A percentile compares a stretch with the other conserved stretches of the same genome.
Evolutionary conservation across 768 basidiomycete genomes (phyloP).

Genomic region (Gelatoporia subvermispora): DNA sequence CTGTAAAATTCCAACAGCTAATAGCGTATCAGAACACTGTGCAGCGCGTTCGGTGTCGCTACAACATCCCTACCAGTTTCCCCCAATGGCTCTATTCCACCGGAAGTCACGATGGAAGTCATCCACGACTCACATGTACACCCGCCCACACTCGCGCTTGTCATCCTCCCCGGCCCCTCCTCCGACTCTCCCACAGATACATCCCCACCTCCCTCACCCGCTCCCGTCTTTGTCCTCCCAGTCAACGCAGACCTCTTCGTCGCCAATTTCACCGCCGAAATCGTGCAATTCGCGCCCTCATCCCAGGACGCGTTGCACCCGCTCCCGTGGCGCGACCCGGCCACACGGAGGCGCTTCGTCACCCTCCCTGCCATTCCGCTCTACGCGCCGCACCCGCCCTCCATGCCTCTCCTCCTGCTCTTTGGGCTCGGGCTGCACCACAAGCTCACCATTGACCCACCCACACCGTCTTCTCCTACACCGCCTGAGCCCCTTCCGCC

Average conservation of each 20-base stretch:
- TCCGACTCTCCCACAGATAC: slow-evolving; percentile 6
- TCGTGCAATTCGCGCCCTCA: slow-evolving; percentile 23
- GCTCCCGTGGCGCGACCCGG: slow-evolving; percentile 28
- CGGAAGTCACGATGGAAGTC: slow-evolving; percentile 45
- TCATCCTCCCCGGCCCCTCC: slow-evolving; percentile 29
- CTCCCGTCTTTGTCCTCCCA: slow-evolving; percentile 44
- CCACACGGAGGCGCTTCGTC: slow-evolving; percentile 28
- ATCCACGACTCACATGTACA: slow-evolving; percentile 35
- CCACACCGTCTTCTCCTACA: slow-evolving; percentile 20
- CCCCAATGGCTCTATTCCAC: slow-evolving; percentile 29
- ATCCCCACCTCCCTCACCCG: not conserved
- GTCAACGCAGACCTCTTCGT: slow-evolving; percentile 46
- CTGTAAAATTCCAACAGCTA: not conserved
- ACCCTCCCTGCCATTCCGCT: slow-evolving; percentile 49
- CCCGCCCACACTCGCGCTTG: slow-evolving; percentile 55
- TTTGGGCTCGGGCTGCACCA: slow-evolving; percentile 51
- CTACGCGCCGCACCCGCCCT: slow-evolving; percentile 47
- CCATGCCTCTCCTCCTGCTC: slow-evolving; percentile 53
- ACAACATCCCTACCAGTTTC: slow-evolving; percentile 14
- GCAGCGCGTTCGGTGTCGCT: slow-evolving; percentile 30
- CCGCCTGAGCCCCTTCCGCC: not conserved
- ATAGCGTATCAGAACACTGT: slow-evolving; percentile 23
- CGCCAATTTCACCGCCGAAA: slow-evolving; percentile 31
- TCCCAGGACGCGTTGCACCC: slow-evolving; percentile 15
- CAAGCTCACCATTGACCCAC: slow-evolving; percentile 21